Base-by-base conservation (phyloP, 495 filamentous ascomycete genomes). In the Aspergillus ellipticus region DNA sequence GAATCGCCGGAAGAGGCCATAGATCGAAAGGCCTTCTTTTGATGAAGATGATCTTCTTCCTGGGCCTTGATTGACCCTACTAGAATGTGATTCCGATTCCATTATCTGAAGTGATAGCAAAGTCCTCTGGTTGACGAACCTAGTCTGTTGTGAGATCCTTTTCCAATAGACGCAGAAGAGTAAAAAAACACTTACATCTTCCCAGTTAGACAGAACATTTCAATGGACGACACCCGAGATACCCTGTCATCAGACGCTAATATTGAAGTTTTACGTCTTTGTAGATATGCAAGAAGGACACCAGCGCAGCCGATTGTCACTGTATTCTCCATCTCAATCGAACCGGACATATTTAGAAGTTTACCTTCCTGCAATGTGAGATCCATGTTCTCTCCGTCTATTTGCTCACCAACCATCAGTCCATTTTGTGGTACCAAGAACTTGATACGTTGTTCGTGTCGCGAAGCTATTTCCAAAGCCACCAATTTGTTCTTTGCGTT, bases 11-110 rank as follows among this genome's bases (percentile, higher is more conserved):
- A 95, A 91, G 11, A 95, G 76, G 4, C 92, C 94, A 58, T 88
- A 95, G 1, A 98, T 71, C 2, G 92, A 96, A n/a, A 97, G 80
- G 7, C 85, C 87, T 67, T 97, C 91, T 66, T 96, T 97, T 0
- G 86, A 82, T 13, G 86, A 86, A 0, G 86, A 86, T 7, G 80
- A 77, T 6, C 80, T 84, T 57, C 72, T 84, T 10, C 79, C 83
- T 11, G 88, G 86, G 1, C 89, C 90, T 69, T 91, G 89, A 63
- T 87, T 89, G 46, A 94, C 87, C 42, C 84, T 84, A 56, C 92
- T 90, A 7, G 92, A 92, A 70, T 94, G 90, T 16, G 83, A 85
- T 61, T 97, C 92, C 5, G 86, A 83, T 49, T 89, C 87, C 33
- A 97, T 73, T 13, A 98, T 90, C 59, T 97, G 92, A 21, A 98